Conservation (phyloP, 2,329 filamentous ascomycete species). For the Aphanoascus verrucosus region DNA sequence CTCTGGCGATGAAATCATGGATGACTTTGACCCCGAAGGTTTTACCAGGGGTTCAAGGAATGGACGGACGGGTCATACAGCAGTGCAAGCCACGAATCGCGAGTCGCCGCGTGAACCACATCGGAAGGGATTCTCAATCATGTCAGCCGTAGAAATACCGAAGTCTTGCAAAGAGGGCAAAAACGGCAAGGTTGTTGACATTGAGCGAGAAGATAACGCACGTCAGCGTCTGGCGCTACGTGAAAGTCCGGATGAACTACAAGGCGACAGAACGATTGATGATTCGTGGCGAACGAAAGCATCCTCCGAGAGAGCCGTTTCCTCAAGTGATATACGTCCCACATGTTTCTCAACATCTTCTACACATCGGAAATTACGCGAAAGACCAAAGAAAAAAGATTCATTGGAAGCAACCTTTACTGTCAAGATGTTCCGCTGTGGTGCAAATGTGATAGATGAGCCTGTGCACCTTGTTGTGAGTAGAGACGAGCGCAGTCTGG, state of each 20-base stretch:
- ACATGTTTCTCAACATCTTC: slow-evolving; percentile 21
- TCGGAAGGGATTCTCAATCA: not conserved
- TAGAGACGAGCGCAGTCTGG: not conserved
- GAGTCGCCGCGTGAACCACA: not conserved
- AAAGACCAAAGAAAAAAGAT: slow-evolving; percentile 1
- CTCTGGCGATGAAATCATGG: not conserved
- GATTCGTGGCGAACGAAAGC: slow-evolving; percentile 15
- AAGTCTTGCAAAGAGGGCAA: not conserved
- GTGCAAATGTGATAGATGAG: not conserved
- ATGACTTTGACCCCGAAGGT: slow-evolving; percentile 1
- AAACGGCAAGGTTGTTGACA: not conserved
- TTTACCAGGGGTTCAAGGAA: slow-evolving; percentile 6
- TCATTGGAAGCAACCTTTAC: not conserved
- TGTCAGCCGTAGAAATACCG: slow-evolving; percentile 6
- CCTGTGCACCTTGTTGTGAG: slow-evolving; percentile 6
- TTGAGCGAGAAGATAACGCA: not conserved
- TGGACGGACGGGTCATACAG: not conserved
- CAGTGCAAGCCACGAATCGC: not conserved
- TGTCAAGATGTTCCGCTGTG: slow-evolving; percentile 5
- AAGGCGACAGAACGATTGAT: slow-evolving; percentile 27
- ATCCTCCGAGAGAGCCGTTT: slow-evolving; percentile 12
- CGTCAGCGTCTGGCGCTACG: slow-evolving; percentile 15
- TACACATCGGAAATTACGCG: not conserved
- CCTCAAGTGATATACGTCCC: slow-evolving; percentile 26
- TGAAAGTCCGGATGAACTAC: slow-evolving; percentile 34